These are phyloP conservation scores for Cymbopogon citratus DNA, from an alignment of 176 grass and related monocot species.

Conservation along the genomic window DNA sequence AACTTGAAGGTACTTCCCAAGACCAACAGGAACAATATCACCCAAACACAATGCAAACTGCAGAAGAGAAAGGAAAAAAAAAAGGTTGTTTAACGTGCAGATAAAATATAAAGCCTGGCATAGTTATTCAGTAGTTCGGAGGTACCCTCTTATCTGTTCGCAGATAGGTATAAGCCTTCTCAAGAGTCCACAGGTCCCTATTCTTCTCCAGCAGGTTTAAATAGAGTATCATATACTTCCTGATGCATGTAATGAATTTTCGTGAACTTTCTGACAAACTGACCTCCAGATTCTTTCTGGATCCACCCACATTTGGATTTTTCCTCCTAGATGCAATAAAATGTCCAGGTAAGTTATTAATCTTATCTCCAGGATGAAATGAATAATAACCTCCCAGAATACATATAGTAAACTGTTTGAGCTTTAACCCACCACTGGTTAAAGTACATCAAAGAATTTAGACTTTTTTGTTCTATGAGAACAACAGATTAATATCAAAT, in stretches of 20 bases:
- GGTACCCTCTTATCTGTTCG: conserved; percentile 86
- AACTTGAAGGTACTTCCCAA: conserved; percentile 96
- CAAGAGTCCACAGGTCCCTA: conserved; percentile 74
- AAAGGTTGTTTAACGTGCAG: background rate
- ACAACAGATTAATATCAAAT: background rate
- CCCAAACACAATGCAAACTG: conserved; percentile 91
- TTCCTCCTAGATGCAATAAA: conserved; percentile 50
- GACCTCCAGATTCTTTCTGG: conserved; percentile 85
- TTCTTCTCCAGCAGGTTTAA: conserved; percentile 87
- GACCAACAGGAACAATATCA: conserved; percentile 74
- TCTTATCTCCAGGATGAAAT: background rate
- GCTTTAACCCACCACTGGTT: background rate
- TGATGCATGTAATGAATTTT: conserved; percentile 95
- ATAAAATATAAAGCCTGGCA: background rate
- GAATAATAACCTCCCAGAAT: background rate
- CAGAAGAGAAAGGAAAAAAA: conserved; percentile 12
- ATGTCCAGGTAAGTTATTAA: conserved; percentile 18
- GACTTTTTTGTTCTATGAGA: background rate
- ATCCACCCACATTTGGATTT: conserved; percentile 81
- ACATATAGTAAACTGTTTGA: background rate
- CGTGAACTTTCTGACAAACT: conserved; percentile 99
- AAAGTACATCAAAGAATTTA: background rate
- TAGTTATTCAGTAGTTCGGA: conserved; percentile 15
- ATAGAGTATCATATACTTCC: conserved; percentile 89
- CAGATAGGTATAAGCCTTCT: conserved; percentile 80